These are phyloP conservation scores for Podaxis carcinomalis DNA, from an alignment of 768 basidiomycete genomes.

Conservation along the genomic window DNA sequence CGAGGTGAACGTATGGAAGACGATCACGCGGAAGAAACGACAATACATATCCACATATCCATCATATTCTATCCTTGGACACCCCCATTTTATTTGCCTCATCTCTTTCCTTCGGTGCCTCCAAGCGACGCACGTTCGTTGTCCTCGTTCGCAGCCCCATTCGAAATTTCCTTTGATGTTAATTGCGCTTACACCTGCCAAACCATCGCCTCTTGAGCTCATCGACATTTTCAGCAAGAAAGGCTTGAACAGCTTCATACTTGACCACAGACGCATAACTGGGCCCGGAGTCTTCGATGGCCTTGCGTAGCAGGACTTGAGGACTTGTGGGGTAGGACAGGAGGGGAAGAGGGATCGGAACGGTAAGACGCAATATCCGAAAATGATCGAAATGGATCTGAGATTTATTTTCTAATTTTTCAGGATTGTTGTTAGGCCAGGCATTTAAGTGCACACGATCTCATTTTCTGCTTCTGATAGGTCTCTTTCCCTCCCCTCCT, in stretches of 20 bases:
- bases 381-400: not conserved
- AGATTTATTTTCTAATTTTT: not conserved
- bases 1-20: too few relatives aligned
- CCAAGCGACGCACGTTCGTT: slow-evolving; percentile 2
- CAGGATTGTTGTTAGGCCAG: not conserved
- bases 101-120: not conserved
- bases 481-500: not conserved
- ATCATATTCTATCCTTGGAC: not conserved
- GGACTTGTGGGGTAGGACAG: not conserved
- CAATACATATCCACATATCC: not conserved
- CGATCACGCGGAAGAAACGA: not conserved
- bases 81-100: not conserved
- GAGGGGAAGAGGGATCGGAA: not conserved
- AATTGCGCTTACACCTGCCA: not conserved
- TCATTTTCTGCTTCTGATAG: not conserved
- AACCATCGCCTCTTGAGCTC: not conserved
- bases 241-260: too few relatives aligned
- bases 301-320: not conserved
- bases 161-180: not conserved
- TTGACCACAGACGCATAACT: too few relatives aligned
- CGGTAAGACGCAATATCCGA: not conserved
- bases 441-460: slow-evolving; percentile 7
- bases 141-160: not conserved
- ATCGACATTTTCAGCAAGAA: too few relatives aligned
- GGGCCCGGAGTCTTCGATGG: not conserved